Base-by-base conservation (phyloP, 2,329 filamentous ascomycete genomes). In the Xylaria sp. region DNA sequence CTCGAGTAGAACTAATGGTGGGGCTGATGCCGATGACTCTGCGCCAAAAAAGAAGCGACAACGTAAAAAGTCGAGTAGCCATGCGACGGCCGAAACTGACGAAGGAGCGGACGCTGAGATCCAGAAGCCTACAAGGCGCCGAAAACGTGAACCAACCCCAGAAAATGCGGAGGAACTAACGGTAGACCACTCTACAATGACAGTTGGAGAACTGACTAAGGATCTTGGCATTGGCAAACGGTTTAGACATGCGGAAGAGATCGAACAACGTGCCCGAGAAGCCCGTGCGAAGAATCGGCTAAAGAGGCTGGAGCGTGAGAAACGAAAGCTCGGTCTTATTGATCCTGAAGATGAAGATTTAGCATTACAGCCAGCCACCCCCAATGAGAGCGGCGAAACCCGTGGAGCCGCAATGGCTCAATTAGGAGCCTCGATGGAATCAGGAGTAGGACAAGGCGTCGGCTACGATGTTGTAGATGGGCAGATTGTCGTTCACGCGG, bases 191-290 rank as follows among this genome's bases (percentile, higher is more conserved):
- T 85, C 86, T 27, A 85, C 84, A 3, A 85, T 92, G 29, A 92
- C 88, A 61, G 93, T 96, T 89, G 86, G 85, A 49, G 90, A 93
- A 64, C 79, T 96, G 2, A 92, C 88, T 56, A 87, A 85, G 68
- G 90, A 93, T 73, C 81, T 91, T 59, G 85, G 85, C 25, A 90
- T 90, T 63, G 92, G 92, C 64, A 92, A 91, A 76, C 89, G 90
- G 66, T 94, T 93, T 63, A 90, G 89, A 73, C 86, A 90, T 2
- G 91, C 93, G 71, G 88, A 89, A 73, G 89, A 91, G 73, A 89
- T 96, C 72, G 87, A 89, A 47, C 85, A 89, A 70, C 88, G 92
- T 49, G 86, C 92, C 79, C 81, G 85, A 57, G 80, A 83, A 61
- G 73, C 74, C 31, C 75, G 76, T 27, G 71, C 70, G 39, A 72